These are phyloP conservation scores for Rhytidhysteron rufulum DNA, from an alignment of 2,329 filamentous ascomycete species.

Conservation along the genomic window DNA sequence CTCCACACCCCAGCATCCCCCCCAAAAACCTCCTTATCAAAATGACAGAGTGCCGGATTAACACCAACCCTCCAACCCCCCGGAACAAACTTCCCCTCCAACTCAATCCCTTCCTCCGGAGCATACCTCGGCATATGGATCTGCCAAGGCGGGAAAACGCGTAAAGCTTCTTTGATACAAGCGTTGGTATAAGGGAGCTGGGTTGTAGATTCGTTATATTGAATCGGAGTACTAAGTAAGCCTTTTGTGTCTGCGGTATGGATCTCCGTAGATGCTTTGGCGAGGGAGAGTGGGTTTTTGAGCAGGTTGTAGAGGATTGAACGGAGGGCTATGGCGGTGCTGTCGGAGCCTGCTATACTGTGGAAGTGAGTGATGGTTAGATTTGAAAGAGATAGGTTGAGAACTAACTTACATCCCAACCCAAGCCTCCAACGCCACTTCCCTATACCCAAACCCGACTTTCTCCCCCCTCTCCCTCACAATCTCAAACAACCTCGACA, in stretches of 20 bases:
- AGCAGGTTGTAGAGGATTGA: conserved; percentile 39
- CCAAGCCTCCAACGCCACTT: conserved; percentile 17
- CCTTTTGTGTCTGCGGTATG: conserved; percentile 9
- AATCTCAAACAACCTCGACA: conserved; percentile 20
- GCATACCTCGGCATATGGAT: conserved; percentile 21
- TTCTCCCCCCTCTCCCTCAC: conserved; percentile 17
- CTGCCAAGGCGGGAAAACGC: conserved; percentile 3
- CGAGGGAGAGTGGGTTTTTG: conserved; percentile 21
- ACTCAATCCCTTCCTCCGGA: conserved; percentile 2
- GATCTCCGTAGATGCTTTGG: conserved; percentile 13
- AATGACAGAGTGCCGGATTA: conserved; percentile 28
- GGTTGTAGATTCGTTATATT: conserved; percentile 4
- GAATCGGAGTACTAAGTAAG: neutral
- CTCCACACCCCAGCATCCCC: conserved; percentile 41
- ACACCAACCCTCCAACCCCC: conserved; percentile 25
- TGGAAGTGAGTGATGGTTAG: conserved; percentile 5
- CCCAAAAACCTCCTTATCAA: conserved; percentile 41
- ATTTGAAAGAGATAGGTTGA: neutral
- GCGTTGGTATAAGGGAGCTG: conserved; percentile 19
- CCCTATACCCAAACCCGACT: conserved; percentile 18
- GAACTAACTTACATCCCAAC: conserved; percentile 17
- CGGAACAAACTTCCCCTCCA: conserved; percentile 18
- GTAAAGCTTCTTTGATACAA: conserved; percentile 23
- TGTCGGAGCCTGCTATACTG: conserved; percentile 34
- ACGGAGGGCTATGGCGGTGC: conserved; percentile 31